Evolutionary conservation across 305 asterid species (phyloP).

Genomic region (Plantago rigida): DNA sequence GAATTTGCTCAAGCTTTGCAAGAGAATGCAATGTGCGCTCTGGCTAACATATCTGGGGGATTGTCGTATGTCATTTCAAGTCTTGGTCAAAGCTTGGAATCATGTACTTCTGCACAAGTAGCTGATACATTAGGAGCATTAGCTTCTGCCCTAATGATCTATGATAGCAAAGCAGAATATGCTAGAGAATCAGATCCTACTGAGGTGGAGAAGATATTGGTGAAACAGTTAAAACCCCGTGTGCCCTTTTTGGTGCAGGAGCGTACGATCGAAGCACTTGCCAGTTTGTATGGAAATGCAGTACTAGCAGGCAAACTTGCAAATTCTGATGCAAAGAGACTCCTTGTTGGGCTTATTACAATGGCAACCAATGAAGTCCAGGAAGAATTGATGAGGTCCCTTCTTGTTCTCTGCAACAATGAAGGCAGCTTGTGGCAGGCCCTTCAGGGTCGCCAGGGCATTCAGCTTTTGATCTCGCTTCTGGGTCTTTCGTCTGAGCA

Average conservation of each 20-base stretch:
- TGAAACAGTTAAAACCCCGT: slow-evolving; percentile 67
- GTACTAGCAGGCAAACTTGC: slow-evolving; percentile 71
- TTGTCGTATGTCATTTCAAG: slow-evolving; percentile 88
- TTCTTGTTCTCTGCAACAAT: slow-evolving; percentile 74
- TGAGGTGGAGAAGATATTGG: slow-evolving; percentile 82
- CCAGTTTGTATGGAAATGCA: slow-evolving; percentile 88
- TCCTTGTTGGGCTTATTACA: slow-evolving; percentile 88
- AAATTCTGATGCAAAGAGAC: slow-evolving; percentile 85
- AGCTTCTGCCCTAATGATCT: slow-evolving; percentile 98
- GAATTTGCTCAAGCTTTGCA: slow-evolving; percentile 99
- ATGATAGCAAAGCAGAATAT: slow-evolving; percentile 72
- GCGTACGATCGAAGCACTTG: slow-evolving; percentile 97
- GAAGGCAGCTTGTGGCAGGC: slow-evolving; percentile 94
- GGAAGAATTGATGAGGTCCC: slow-evolving; percentile 81
- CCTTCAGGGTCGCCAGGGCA: slow-evolving; percentile 97
- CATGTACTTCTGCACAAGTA: slow-evolving; percentile 87
- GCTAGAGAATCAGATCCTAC: slow-evolving; percentile 78
- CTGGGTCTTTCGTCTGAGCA: slow-evolving; percentile 99
- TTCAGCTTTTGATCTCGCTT: slow-evolving; percentile 89
- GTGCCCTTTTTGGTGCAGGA: slow-evolving; percentile 79
- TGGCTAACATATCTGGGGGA: slow-evolving; percentile 98
- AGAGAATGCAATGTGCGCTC: slow-evolving; percentile 99
- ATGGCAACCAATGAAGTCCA: slow-evolving; percentile 91
- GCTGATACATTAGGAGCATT: slow-evolving; percentile 96
- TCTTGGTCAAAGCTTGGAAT: slow-evolving; percentile 97